phyloP scores from a whole-genome alignment of 345 rosid genomes.

The Salix dunnii region DNA sequence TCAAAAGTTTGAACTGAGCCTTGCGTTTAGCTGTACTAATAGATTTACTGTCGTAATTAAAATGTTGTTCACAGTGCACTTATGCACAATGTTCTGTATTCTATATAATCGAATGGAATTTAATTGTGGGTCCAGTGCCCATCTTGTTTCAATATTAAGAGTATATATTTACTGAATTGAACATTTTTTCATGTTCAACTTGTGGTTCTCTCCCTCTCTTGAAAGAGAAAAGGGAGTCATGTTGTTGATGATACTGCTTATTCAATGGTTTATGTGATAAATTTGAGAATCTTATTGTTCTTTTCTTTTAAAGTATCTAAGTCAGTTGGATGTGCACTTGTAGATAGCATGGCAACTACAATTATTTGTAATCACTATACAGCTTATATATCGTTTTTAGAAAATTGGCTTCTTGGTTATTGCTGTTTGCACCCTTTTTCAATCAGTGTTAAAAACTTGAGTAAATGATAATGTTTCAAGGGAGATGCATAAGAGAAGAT shows the following conservation, averaged over 20 bases:
- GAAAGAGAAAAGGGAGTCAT: not conserved
- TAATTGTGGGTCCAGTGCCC: not conserved
- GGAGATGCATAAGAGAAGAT: not conserved
- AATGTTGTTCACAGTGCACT: not conserved
- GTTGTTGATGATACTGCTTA: not conserved
- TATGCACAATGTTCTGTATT: not conserved
- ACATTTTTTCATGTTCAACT: not conserved
- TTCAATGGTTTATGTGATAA: not conserved
- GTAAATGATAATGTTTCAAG: not conserved
- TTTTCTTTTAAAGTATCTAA: too few relatives aligned
- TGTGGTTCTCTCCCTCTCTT: not conserved
- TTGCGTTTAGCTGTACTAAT: not conserved
- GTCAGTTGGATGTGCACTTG: not conserved
- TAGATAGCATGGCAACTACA: not conserved
- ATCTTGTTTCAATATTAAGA: not conserved
- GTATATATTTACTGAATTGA: not conserved
- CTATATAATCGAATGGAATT: not conserved
- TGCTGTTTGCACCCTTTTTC: not conserved
- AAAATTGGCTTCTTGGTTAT: not conserved
- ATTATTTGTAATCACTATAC: not conserved
- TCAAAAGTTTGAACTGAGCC: not conserved
- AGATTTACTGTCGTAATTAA: not conserved
- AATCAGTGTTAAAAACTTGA: not conserved
- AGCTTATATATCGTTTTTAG: not conserved
- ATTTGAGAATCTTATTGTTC: not conserved